Percentiles rank a stretch among this genome's conserved stretches.
These are phyloP conservation scores for Thalia dealbata DNA, from an alignment of 176 grass and related monocot genomes.

Conservation along the genomic window DNA sequence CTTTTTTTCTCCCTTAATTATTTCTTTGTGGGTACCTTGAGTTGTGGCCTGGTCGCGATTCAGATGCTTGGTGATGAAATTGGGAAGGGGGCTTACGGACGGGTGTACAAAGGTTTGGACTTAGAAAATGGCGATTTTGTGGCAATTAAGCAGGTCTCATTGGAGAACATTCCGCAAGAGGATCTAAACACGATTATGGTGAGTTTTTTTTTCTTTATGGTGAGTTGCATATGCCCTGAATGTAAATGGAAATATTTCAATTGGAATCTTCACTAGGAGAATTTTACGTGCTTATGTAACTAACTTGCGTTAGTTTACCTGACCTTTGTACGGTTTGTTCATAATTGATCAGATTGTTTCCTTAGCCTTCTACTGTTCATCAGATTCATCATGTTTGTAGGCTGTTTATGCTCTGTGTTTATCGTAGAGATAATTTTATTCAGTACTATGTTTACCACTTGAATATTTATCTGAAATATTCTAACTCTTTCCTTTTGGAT, in stretches of 20 bases:
- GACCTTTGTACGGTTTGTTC: too few relatives aligned
- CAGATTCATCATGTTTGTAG: neutral
- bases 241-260: neutral
- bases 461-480: constrained; percentile 29
- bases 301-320: neutral
- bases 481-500: constrained; percentile 23
- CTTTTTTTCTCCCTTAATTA: constrained; percentile 12
- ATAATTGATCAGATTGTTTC: too few relatives aligned
- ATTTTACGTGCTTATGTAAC: neutral
- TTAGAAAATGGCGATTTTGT: constrained; percentile 98
- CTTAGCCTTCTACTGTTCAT: too few relatives aligned
- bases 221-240: constrained; percentile 4
- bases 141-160: constrained; percentile 97
- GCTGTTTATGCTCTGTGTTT: neutral
- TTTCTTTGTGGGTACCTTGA: constrained; percentile 2
- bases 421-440: neutral
- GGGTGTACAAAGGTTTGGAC: constrained; percentile 93
- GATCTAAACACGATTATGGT: constrained; percentile 99
- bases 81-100: constrained; percentile 95
- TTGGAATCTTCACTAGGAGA: neutral
- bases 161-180: constrained; percentile 92
- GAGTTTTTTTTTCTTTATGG: constrained; percentile 7
- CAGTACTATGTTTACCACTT: constrained; percentile 23
- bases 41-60: constrained; percentile 2
- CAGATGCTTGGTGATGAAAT: constrained; percentile 99